phyloP scores from a whole-genome alignment of 2,329 filamentous ascomycete genomes.

The Xylaria sp. region DNA sequence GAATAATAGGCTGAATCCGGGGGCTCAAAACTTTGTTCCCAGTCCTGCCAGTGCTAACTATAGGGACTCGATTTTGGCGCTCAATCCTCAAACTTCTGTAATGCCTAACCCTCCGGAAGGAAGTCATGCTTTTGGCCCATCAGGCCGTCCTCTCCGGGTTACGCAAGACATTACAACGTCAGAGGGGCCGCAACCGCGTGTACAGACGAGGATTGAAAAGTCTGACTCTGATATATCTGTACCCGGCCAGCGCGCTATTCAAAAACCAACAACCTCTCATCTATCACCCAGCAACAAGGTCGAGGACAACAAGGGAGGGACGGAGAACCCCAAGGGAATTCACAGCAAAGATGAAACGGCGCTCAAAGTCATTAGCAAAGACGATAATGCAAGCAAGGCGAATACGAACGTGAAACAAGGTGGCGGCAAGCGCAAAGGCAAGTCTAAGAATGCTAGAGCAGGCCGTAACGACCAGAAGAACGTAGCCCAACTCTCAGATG shows the following conservation, averaged over 20 bases:
- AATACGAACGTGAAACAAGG: neutral
- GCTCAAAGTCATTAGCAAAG: neutral
- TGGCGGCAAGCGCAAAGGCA: constrained; percentile 14
- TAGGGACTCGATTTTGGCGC: neutral
- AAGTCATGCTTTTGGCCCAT: neutral
- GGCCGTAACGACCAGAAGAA: constrained; percentile 1
- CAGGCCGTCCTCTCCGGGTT: neutral
- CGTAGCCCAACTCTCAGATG: neutral
- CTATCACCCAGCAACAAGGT: neutral
- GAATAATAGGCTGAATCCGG: constrained; percentile 32
- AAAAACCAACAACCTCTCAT: too few species aligned
- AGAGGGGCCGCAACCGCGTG: too few species aligned
- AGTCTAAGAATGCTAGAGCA: constrained; percentile 17
- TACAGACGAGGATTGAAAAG: neutral
- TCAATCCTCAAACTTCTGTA: neutral
- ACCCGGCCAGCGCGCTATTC: neutral
- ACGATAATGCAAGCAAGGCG: neutral
- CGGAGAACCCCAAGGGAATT: neutral
- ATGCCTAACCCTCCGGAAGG: neutral
- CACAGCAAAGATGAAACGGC: neutral
- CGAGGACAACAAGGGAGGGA: neutral
- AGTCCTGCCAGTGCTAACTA: neutral
- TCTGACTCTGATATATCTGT: neutral
- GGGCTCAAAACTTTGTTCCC: constrained; percentile 36
- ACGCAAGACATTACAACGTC: neutral